These are phyloP conservation scores for Croton setiger DNA, from an alignment of 441 rosid species.

Conservation along the genomic window DNA sequence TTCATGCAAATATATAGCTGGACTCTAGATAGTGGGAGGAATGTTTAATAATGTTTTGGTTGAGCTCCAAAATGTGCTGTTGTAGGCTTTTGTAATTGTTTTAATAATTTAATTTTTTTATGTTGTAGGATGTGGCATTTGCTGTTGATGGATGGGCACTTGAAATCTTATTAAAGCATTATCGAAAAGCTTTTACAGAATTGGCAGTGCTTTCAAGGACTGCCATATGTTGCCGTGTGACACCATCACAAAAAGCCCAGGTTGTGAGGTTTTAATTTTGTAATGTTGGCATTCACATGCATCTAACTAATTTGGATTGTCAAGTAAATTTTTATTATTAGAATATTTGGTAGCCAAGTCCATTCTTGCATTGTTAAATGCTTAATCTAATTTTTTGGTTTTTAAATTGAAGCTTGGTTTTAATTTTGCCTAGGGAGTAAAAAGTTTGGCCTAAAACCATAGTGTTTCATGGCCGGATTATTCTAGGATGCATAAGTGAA, in stretches of 20 bases:
- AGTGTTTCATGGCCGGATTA: not conserved
- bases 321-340: not conserved
- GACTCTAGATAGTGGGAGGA: not conserved
- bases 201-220: conserved; percentile 95
- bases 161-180: conserved; percentile 85
- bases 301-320: not conserved
- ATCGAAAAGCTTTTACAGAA: conserved; percentile 85
- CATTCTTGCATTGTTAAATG: not conserved
- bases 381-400: not conserved
- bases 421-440: not conserved
- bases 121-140: conserved; percentile 83
- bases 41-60: not conserved
- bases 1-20: not conserved
- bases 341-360: not conserved
- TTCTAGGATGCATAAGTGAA: not conserved
- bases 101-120: not conserved
- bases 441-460: not conserved
- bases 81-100: not conserved
- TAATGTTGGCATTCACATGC: conserved; percentile 17
- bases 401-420: not conserved
- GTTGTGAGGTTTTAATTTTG: conserved; percentile 34
- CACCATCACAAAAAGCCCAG: conserved; percentile 99
- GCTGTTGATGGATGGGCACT: conserved; percentile 99
- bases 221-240: conserved; percentile 98
- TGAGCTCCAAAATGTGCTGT: not conserved